These are phyloP conservation scores for Evernia prunastri DNA, from an alignment of 495 filamentous ascomycete species.

Conservation along the genomic window DNA sequence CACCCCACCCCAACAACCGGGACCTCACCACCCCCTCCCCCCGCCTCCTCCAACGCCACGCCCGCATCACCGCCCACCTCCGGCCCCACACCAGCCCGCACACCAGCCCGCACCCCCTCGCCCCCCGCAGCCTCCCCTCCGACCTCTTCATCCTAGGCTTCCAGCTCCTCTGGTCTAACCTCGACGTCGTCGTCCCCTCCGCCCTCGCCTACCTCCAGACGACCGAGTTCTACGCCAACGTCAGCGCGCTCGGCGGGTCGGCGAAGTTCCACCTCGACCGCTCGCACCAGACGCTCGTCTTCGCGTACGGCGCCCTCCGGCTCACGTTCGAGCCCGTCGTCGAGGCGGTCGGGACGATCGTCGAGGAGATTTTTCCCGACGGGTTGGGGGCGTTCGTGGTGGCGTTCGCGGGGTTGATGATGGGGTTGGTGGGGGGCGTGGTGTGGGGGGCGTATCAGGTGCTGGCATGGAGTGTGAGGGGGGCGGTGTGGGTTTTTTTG, in stretches of 20 bases:
- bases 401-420: neutral
- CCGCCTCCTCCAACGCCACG: neutral
- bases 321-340: neutral
- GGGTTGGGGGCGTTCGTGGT: neutral
- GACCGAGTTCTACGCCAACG: neutral
- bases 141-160: neutral
- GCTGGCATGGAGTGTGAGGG: neutral
- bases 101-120: too few relatives aligned
- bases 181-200: neutral
- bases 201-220: neutral
- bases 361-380: neutral
- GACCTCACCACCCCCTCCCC: neutral
- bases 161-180: neutral
- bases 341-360: neutral
- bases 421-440: neutral
- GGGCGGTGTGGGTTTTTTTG: neutral
- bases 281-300: neutral
- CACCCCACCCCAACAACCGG: neutral
- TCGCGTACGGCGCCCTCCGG: neutral
- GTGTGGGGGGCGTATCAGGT: neutral
- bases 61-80: neutral
- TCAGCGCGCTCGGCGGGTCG: neutral
- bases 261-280: neutral
- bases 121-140: neutral
- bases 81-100: neutral